Conservation (phyloP, 257 asterid species). For the Lycium barbarum region DNA sequence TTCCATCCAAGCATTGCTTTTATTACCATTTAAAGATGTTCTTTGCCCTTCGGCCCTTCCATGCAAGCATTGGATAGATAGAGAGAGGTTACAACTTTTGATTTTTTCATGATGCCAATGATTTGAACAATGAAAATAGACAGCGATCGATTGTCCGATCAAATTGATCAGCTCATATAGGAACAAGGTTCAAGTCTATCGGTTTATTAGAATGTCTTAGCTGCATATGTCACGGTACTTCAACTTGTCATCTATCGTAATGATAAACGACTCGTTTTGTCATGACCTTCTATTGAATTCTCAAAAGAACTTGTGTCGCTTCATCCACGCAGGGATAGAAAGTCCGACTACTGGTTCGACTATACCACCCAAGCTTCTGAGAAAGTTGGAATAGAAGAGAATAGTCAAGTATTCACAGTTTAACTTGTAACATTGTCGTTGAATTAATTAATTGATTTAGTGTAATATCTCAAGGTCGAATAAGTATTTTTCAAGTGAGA, state of each 20-base stretch:
- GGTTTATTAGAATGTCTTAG: background rate
- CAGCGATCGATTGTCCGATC: background rate
- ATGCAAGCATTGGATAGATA: background rate
- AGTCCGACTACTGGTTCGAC: too few species aligned
- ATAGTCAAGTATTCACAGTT: background rate
- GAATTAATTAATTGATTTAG: background rate
- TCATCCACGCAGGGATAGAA: background rate
- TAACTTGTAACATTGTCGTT: background rate
- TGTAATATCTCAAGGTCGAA: background rate
- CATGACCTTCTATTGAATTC: background rate
- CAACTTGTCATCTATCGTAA: background rate
- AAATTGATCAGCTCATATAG: background rate
- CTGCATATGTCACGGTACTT: background rate
- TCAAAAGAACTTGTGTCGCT: background rate
- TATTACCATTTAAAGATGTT: background rate
- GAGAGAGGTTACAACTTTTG: background rate
- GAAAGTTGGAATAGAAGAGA: background rate
- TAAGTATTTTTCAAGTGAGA: background rate
- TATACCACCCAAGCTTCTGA: background rate
- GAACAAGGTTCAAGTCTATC: background rate
- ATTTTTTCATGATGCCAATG: background rate
- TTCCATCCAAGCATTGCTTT: background rate
- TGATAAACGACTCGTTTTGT: background rate
- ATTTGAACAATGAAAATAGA: background rate
- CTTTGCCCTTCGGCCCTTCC: background rate